These are phyloP conservation scores for Phialemonium atrogriseum DNA, from an alignment of 2,329 filamentous ascomycete species.

Conservation along the genomic window DNA sequence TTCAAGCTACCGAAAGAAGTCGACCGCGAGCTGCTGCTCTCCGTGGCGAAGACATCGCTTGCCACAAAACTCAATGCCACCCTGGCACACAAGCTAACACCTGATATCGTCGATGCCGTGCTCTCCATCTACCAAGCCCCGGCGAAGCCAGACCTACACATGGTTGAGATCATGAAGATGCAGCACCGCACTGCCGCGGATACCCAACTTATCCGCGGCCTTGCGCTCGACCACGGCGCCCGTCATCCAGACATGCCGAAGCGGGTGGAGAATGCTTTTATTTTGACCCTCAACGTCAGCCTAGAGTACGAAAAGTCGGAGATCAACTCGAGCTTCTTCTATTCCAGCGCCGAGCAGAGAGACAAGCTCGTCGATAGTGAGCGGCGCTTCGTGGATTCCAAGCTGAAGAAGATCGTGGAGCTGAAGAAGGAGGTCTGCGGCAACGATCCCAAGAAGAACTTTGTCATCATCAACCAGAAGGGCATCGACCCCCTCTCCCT, in stretches of 20 bases:
- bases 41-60: slow-evolving; percentile 87
- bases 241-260: slow-evolving; percentile 98
- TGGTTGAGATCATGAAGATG: slow-evolving; percentile 99
- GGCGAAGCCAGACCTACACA: slow-evolving; percentile 92
- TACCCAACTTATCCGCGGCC: slow-evolving; percentile 87
- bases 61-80: slow-evolving; percentile 89
- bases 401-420: slow-evolving; percentile 94
- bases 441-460: slow-evolving; percentile 85
- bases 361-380: slow-evolving; percentile 98
- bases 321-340: slow-evolving; percentile 99
- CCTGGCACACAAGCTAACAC: slow-evolving; percentile 84
- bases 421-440: slow-evolving; percentile 97
- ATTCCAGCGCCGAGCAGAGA: slow-evolving; percentile 91
- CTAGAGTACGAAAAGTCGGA: slow-evolving; percentile 98
- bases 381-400: slow-evolving; percentile 89
- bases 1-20: slow-evolving; percentile 88
- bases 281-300: slow-evolving; percentile 91
- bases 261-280: slow-evolving; percentile 88
- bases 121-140: slow-evolving; percentile 86
- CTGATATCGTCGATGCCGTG: slow-evolving; percentile 92
- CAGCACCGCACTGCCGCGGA: slow-evolving; percentile 94
- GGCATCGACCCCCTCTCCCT: slow-evolving; percentile 94
- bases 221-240: slow-evolving; percentile 90
- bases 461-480: slow-evolving; percentile 98
- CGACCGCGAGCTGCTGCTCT: slow-evolving; percentile 88